Conservation (phyloP, 2,329 filamentous ascomycete genomes). For the Capronia americana region DNA sequence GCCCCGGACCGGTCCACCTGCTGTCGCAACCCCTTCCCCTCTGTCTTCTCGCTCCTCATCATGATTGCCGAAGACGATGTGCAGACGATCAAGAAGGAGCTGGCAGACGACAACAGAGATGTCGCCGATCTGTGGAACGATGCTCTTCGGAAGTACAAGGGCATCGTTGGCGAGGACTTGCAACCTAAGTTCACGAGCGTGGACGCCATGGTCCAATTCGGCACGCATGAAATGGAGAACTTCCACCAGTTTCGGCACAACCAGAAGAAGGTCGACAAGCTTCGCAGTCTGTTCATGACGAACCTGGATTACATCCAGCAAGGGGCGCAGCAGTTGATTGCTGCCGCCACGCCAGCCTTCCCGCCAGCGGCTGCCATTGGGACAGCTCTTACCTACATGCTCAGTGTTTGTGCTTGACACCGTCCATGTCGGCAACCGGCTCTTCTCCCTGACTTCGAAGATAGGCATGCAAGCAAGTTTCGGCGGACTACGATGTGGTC, state of each 20-base stretch:
- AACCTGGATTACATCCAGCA: constrained; percentile 25
- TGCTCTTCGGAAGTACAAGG: constrained; percentile 23
- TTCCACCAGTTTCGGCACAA: constrained; percentile 27
- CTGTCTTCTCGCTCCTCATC: neutral
- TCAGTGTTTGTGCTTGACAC: constrained; percentile 13
- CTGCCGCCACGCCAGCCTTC: constrained; percentile 24
- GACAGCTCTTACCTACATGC: constrained; percentile 27
- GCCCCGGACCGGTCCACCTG: neutral
- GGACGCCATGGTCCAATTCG: constrained; percentile 20
- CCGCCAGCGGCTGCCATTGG: constrained; percentile 26
- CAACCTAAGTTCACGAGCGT: constrained; percentile 10
- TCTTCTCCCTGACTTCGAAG: neutral
- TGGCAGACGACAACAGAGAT: constrained; percentile 21
- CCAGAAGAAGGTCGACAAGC: constrained; percentile 25
- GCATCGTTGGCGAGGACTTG: constrained; percentile 20
- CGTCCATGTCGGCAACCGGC: neutral
- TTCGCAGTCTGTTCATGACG: constrained; percentile 20
- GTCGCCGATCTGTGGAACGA: constrained; percentile 23
- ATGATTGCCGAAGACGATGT: constrained; percentile 9
- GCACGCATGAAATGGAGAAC: constrained; percentile 17
- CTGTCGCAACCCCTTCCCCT: neutral
- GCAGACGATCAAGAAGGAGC: constrained; percentile 4
- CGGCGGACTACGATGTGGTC: constrained; percentile 28
- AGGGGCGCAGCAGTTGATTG: constrained; percentile 20
- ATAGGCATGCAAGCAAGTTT: constrained; percentile 23